Evolutionary conservation across 371 early-diverging fungal species (phyloP).

Genomic region (Rhizopus sp.): DNA sequence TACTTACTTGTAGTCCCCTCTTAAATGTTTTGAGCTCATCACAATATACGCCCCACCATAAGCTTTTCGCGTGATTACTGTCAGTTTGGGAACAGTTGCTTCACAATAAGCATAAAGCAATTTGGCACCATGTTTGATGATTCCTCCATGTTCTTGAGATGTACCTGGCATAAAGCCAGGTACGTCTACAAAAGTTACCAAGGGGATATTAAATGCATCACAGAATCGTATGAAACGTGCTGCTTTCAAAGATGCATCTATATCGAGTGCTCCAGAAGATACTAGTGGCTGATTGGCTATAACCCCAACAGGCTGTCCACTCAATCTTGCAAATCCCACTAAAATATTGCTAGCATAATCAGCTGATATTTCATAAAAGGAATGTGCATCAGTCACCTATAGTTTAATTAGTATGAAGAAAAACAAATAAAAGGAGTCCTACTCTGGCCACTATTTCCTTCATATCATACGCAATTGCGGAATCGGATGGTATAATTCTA

Average conservation of each 20-base stretch:
- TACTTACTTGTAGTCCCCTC: constrained; percentile 80
- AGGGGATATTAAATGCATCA: constrained; percentile 95
- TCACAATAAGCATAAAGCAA: constrained; percentile 95
- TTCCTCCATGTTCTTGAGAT: constrained; percentile 94
- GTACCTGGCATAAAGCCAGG: constrained; percentile 97
- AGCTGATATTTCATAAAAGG: constrained; percentile 93
- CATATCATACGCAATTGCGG: constrained; percentile 96
- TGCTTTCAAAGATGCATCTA: constrained; percentile 94
- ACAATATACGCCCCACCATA: constrained; percentile 99
- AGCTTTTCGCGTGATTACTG: constrained; percentile 94
- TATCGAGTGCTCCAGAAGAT: constrained; percentile 95
- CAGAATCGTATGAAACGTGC: constrained; percentile 96
- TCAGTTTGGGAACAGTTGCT: constrained; percentile 97
- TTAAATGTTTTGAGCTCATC: constrained; percentile 95
- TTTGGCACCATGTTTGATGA: constrained; percentile 98
- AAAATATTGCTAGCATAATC: constrained; percentile 94
- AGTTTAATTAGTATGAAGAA: background rate
- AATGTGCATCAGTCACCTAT: constrained; percentile 79
- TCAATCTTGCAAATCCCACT: constrained; percentile 87
- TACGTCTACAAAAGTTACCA: constrained; percentile 96
- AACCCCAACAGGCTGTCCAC: constrained; percentile 90
- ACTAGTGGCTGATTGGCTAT: constrained; percentile 96
- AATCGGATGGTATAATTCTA: constrained; percentile 86
- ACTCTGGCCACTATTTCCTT: constrained; percentile 83
- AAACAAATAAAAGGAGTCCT: constrained; percentile 14